Evolutionary conservation across 1,284 basidiomycete species (phyloP), one percentile per base, ranked within the genome.

Genomic region (Ganoderma lucidum): DNA sequence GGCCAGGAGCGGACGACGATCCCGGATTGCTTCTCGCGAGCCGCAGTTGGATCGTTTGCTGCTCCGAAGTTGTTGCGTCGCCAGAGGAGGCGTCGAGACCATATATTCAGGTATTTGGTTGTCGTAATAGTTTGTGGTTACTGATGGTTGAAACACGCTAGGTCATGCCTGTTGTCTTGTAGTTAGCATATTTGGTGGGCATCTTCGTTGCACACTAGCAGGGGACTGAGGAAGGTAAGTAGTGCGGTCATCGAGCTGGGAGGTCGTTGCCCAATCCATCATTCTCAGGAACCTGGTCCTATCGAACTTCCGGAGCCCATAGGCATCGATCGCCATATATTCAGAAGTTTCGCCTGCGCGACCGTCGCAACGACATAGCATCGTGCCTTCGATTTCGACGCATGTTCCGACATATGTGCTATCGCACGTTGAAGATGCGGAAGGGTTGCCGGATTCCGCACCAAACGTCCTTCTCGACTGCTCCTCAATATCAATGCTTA

Each of bases 21-120:
- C 62, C 44, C 44, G 62, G 5, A 19, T 15, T 28, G 9, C 5
- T 19, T 48, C 28, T 39, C 32, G 35, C 19, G 35, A 10, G 6
- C 19, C 35, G 56, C 56, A 59, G 19, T 12, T 23, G 56, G 53
- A 8, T 32, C 17, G 30, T 30, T 45, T 8, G 39, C 61, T 42
- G 14, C 14, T 10, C 60, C 62, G 62, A 63, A 10, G 44, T 45
- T 63, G 9, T 44, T 45, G 60, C 60, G 62, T n/a, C 39, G 3
- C 37, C 19, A 8, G n/a, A 28, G 23, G 15, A 2, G 1, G 53
- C 1, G 10, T 35, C 6, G 15, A 32, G 17, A 32, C 14, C 15
- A 51, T 23, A 23, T 23, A 8, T 55, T 30, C 30, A 32, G 30
- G 28, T 32, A 32, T 32, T 14, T 35, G 56, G 6, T 17, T 30